A percentile compares a stretch with the other conserved stretches of the same genome.
These are phyloP conservation scores for Hypoxylon intermedium DNA, from an alignment of 495 filamentous ascomycete species.

Conservation along the genomic window DNA sequence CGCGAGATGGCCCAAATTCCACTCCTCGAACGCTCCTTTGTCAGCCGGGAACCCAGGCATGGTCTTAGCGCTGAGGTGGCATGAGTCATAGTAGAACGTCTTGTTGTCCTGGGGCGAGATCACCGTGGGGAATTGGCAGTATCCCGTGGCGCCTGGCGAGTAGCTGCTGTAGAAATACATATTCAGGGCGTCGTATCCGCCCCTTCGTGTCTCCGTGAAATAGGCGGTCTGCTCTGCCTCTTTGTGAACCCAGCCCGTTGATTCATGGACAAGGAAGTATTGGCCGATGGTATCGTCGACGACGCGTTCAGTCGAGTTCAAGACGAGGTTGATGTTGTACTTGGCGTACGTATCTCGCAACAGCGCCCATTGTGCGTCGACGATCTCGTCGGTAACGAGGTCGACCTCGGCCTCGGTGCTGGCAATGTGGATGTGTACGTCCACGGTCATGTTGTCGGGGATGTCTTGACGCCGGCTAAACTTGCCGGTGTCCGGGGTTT, in stretches of 20 bases:
- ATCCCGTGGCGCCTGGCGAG: background rate
- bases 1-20: background rate
- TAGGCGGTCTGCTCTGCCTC: background rate
- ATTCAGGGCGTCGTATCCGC: background rate
- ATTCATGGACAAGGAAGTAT: background rate
- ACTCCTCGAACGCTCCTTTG: background rate
- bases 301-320: background rate
- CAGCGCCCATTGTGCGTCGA: background rate
- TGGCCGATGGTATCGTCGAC: background rate
- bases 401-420: background rate
- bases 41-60: background rate
- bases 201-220: background rate
- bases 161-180: background rate
- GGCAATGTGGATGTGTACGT: background rate
- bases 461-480: background rate
- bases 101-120: background rate
- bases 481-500: background rate
- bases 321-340: background rate
- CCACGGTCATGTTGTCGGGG: background rate
- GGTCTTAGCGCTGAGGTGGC: background rate
- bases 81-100: background rate
- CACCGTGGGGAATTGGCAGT: conserved; percentile 1
- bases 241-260: background rate
- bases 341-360: background rate
- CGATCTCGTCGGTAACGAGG: background rate